Base-by-base conservation (phyloP, 176 grass and related monocot species). In the Ensete glaucum region DNA sequence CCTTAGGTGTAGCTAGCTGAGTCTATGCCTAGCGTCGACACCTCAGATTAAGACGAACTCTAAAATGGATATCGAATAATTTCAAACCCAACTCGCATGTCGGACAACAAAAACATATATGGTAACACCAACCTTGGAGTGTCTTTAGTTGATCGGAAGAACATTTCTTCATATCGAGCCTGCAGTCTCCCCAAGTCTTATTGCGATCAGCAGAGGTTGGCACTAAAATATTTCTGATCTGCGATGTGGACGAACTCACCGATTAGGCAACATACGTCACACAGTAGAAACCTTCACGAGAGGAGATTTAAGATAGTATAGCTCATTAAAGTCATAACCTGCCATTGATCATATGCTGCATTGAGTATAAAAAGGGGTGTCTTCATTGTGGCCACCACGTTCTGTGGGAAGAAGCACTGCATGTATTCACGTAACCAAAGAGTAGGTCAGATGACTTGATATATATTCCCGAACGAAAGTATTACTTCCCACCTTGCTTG, bases 331-430 rank as follows among this genome's bases (percentile, higher is more conserved):
- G 2, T 27, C 17, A 12, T 43, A 78, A 99, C 96, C 96, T 99
- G 96, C 96, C 96, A 99, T 79, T 86, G 84, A 13, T 99, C 96
- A 71, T 99, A 99, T 11, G 96, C 96, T 0, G 88, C 78, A 87
- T 99, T 99, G 82, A 99, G 89, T 56, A 95, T 78, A 75, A 99
- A 99, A 84, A 92, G 82, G 2, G 91, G 88, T 12, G 96, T 99
- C 50, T 67, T 80, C 64, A 94, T 85, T 72, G 86, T 87, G 69
- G 84, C 78, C 78, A 88, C 69, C 63, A 91, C 83, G 1, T 99
- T 84, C 82, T 95, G 96, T 0, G 96, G 96, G 81, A 99, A 99
- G 81, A 99, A 94, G 53, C 96, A 99, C 96, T 99, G 88, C 57
- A n/a, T n/a, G n/a, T n/a, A n/a, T n/a, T n/a, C n/a, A 43, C 5